These are phyloP conservation scores for Ilex asprella DNA, from an alignment of 257 asterid genomes.

Conservation along the genomic window DNA sequence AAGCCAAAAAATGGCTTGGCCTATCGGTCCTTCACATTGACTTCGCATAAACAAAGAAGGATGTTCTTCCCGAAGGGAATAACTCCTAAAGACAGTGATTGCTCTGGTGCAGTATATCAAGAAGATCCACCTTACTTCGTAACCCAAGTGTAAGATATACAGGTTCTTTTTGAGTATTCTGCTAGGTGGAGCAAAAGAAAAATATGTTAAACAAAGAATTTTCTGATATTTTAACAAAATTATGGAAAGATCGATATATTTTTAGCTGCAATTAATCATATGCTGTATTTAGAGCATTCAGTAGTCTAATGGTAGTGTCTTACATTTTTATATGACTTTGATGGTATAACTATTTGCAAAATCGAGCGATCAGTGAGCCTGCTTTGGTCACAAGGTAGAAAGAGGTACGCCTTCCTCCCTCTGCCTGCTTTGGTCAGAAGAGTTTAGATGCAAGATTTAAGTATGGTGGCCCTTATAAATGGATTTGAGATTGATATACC, in stretches of 20 bases:
- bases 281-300: too few species aligned
- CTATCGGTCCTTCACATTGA: slow-evolving; percentile 14
- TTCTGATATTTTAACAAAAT: neutral
- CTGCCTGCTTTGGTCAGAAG: too few species aligned
- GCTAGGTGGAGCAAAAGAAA: slow-evolving; percentile 19
- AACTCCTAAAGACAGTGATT: slow-evolving; percentile 18
- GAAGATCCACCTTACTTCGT: slow-evolving; percentile 22
- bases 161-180: slow-evolving; percentile 61
- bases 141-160: slow-evolving; percentile 39
- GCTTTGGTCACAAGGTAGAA: too few species aligned
- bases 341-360: too few species aligned
- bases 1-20: slow-evolving; percentile 50
- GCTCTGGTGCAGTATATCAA: slow-evolving; percentile 51
- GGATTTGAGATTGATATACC: too few species aligned
- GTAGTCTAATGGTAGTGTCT: too few species aligned
- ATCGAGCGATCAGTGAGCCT: too few species aligned
- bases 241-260: neutral
- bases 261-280: too few species aligned
- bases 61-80: slow-evolving; percentile 42
- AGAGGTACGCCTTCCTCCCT: too few species aligned
- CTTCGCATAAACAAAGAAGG: slow-evolving; percentile 18
- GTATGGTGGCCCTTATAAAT: too few species aligned
- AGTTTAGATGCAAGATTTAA: too few species aligned
- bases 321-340: too few species aligned
- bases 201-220: neutral